Conservation (phyloP, 1,284 basidiomycete genomes). For the Phlebopus sp. region DNA sequence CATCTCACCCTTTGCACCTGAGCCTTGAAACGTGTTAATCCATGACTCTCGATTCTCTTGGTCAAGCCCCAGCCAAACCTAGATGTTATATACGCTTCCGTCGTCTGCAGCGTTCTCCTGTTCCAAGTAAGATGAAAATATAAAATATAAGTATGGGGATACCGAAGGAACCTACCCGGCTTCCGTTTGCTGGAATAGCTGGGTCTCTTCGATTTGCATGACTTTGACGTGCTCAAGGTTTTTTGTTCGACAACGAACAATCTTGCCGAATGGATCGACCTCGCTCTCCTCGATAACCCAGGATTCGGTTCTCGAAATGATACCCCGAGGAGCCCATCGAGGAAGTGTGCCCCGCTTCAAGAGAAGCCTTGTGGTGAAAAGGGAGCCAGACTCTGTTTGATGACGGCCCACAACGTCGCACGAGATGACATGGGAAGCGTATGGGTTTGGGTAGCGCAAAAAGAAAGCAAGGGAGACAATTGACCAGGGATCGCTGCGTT, state of each 20-base stretch:
- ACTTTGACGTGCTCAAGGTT: constrained; percentile 85
- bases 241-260: constrained; percentile 68
- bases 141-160: not conserved
- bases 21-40: constrained; percentile 70
- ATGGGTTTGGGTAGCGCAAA: constrained; percentile 95
- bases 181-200: constrained; percentile 56
- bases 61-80: constrained; percentile 82
- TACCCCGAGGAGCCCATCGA: constrained; percentile 85
- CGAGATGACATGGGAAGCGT: constrained; percentile 89
- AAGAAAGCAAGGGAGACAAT: constrained; percentile 93
- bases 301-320: constrained; percentile 69
- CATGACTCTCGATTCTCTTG: constrained; percentile 75
- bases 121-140: constrained; percentile 6
- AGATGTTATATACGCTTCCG: constrained; percentile 73
- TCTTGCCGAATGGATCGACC: constrained; percentile 74
- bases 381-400: constrained; percentile 67
- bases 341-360: constrained; percentile 90
- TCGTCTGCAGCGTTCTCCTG: constrained; percentile 73
- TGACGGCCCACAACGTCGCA: constrained; percentile 91
- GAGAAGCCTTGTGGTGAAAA: constrained; percentile 89
- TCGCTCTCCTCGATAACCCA: constrained; percentile 93
- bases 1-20: constrained; percentile 69
- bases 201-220: constrained; percentile 76
- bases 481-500: constrained; percentile 79
- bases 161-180: constrained; percentile 53